These are phyloP conservation scores for Scutellaria minor DNA, from an alignment of 257 asterid genomes.

Conservation along the genomic window DNA sequence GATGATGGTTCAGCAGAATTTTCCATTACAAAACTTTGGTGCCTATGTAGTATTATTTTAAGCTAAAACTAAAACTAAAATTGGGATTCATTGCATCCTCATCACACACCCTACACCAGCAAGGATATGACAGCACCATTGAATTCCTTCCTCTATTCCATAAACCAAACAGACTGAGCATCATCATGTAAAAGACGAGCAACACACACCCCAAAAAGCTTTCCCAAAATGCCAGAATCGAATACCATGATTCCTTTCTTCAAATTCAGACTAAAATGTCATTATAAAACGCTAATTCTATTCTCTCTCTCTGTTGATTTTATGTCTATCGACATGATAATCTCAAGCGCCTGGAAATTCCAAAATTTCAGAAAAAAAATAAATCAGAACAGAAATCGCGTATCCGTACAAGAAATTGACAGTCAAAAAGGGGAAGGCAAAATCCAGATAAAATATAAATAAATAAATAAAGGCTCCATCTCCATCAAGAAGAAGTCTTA, in stretches of 20 bases:
- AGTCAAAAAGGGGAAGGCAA: background rate
- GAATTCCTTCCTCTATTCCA: conserved; percentile 29
- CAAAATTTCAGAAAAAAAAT: background rate
- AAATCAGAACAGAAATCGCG: background rate
- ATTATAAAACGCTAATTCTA: conserved; percentile 4
- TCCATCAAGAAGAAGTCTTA: conserved; percentile 10
- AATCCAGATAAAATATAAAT: background rate
- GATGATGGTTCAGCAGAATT: conserved; percentile 67
- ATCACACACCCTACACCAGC: conserved; percentile 7
- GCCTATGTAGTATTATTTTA: background rate
- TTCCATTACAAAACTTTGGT: conserved; percentile 40
- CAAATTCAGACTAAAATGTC: conserved; percentile 16
- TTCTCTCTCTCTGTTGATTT: background rate
- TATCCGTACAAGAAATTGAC: background rate
- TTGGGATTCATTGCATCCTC: background rate
- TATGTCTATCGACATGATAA: background rate
- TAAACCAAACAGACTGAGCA: conserved; percentile 16
- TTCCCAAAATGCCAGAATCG: conserved; percentile 3
- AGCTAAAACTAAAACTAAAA: background rate
- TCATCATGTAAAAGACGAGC: conserved; percentile 8
- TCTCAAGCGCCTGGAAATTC: conserved; percentile 30
- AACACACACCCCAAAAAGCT: background rate
- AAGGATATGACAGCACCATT: conserved; percentile 7
- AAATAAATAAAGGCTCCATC: background rate
- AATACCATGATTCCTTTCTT: background rate